phyloP scores from a whole-genome alignment of 2,329 filamentous ascomycete genomes.

The Claviceps africana region DNA sequence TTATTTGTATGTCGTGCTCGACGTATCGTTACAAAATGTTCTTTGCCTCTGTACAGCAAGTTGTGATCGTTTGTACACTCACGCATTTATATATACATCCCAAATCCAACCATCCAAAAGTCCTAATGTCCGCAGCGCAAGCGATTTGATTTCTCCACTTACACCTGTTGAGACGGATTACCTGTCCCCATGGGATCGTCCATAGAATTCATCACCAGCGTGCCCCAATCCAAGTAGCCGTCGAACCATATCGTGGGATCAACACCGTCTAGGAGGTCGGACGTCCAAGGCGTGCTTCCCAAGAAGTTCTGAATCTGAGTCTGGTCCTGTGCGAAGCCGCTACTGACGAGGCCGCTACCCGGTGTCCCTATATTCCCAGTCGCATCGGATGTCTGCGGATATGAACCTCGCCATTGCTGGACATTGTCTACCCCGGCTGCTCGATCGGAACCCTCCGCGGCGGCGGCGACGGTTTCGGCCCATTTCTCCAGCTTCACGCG shows the following conservation, averaged over 20 bases:
- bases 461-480: constrained; percentile 29
- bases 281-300: constrained; percentile 16
- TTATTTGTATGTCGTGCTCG: neutral
- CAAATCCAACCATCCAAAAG: neutral
- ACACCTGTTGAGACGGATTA: constrained; percentile 5
- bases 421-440: neutral
- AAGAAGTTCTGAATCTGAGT: constrained; percentile 14
- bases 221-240: constrained; percentile 21
- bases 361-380: constrained; percentile 1
- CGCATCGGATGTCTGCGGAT: constrained; percentile 5
- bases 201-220: constrained; percentile 19
- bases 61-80: neutral
- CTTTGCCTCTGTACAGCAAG: neutral
- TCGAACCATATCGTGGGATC: constrained; percentile 23
- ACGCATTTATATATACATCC: neutral
- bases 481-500: constrained; percentile 32
- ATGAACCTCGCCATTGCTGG: constrained; percentile 8
- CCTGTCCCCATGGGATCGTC: constrained; percentile 7
- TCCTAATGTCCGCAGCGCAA: neutral
- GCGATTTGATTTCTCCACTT: neutral
- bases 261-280: constrained; percentile 18
- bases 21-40: neutral
- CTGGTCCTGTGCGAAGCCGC: constrained; percentile 12
- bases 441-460: constrained; percentile 15
- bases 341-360: constrained; percentile 3